Conservation (phyloP, 2,329 filamentous ascomycete species). For the Biscogniauxia sp. region DNA sequence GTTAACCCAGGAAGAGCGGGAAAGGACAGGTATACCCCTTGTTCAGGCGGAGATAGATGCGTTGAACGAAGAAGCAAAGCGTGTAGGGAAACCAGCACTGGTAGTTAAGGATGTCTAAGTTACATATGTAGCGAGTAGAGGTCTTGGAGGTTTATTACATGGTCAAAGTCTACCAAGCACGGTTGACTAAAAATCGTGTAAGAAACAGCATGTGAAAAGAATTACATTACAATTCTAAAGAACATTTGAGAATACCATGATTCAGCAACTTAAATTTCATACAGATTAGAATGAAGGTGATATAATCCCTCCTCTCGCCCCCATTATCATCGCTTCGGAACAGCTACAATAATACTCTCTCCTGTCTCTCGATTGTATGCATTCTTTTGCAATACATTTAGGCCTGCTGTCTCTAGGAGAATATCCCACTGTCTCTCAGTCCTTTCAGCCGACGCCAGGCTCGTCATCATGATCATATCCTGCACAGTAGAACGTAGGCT, state of each 20-base stretch:
- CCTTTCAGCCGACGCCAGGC: conserved; percentile 5
- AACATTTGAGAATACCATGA: too few relatives aligned
- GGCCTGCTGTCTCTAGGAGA: conserved; percentile 19
- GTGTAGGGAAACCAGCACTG: conserved; percentile 37
- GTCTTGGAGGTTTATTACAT: too few relatives aligned
- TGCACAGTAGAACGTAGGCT: conserved; percentile 29
- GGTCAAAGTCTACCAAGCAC: too few relatives aligned
- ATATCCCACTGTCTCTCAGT: conserved; percentile 30
- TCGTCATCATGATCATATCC: conserved; percentile 32
- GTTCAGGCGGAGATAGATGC: conserved; percentile 55
- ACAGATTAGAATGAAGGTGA: neutral
- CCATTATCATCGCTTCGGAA: neutral
- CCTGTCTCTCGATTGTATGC: conserved; percentile 9
- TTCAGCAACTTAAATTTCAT: neutral
- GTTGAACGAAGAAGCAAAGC: conserved; percentile 52
- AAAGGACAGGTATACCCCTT: conserved; percentile 57
- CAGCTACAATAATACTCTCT: conserved; percentile 2
- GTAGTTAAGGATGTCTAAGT: conserved; percentile 13
- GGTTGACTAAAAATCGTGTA: too few relatives aligned
- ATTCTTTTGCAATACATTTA: conserved; percentile 10
- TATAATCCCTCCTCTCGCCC: neutral
- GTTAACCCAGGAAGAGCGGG: conserved; percentile 48
- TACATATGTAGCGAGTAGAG: neutral
- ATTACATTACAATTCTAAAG: too few relatives aligned
- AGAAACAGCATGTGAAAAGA: too few relatives aligned